Conservation (phyloP, 768 basidiomycete species). For the Gloeostereum incarnatum region DNA sequence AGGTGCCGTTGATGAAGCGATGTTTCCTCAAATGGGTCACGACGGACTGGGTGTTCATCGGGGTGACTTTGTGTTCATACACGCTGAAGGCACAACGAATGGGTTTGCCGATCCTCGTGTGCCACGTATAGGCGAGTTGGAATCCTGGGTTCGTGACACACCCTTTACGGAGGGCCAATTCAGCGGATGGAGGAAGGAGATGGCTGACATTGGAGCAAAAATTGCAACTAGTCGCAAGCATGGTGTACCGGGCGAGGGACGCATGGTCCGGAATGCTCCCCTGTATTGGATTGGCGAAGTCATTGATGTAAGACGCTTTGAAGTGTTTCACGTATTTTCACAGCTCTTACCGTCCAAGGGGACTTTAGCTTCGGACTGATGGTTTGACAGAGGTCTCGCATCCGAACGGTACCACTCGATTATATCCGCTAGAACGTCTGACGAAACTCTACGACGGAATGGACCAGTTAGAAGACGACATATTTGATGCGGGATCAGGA, state of each 20-base stretch:
- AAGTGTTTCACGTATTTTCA: constrained; percentile 6
- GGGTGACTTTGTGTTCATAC: constrained; percentile 81
- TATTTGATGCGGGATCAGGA: constrained; percentile 47
- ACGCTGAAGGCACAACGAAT: constrained; percentile 61
- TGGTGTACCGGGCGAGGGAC: constrained; percentile 26
- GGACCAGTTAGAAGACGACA: constrained; percentile 68
- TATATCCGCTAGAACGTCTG: constrained; percentile 57
- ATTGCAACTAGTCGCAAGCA: constrained; percentile 41
- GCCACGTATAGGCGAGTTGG: constrained; percentile 79
- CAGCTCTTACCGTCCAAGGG: too few species aligned
- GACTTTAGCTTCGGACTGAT: constrained; percentile 62
- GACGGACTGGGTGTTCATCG: constrained; percentile 74
- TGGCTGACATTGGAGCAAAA: constrained; percentile 53
- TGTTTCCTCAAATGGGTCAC: constrained; percentile 26
- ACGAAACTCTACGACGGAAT: constrained; percentile 75
- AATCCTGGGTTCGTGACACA: constrained; percentile 65
- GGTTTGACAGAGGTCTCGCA: constrained; percentile 68
- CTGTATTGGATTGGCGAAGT: constrained; percentile 88
- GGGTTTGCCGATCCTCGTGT: constrained; percentile 61
- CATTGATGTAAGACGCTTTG: constrained; percentile 38
- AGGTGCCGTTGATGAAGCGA: constrained; percentile 47
- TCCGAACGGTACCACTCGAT: constrained; percentile 38
- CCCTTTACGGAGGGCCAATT: constrained; percentile 42
- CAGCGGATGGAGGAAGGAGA: constrained; percentile 62
- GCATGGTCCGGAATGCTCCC: constrained; percentile 24